Conservation (phyloP, 176 grass and related monocot genomes). For the Oryza rufipogon region DNA sequence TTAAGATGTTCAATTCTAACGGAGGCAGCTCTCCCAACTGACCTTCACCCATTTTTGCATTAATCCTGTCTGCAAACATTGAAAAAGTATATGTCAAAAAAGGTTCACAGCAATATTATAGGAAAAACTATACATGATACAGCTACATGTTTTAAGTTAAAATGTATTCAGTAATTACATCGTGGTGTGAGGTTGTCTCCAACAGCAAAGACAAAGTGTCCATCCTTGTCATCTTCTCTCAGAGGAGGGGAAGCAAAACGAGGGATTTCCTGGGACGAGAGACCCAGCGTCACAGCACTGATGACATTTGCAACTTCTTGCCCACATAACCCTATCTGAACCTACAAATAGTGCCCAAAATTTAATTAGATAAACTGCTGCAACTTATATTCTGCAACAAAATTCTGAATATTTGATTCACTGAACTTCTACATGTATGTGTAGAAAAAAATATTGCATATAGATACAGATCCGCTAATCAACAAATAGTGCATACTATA, state of each 20-base stretch:
- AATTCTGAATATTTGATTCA: neutral
- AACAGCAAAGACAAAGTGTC: conserved; percentile 87
- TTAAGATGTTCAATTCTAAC: neutral
- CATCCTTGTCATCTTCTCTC: conserved; percentile 96
- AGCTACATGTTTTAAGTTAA: neutral
- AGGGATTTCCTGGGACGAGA: conserved; percentile 45
- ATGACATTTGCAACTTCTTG: conserved; percentile 69
- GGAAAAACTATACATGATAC: neutral
- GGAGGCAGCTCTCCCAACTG: conserved; percentile 24
- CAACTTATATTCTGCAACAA: neutral
- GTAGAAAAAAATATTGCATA: neutral
- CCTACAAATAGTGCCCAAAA: conserved; percentile 41
- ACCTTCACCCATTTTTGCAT: conserved; percentile 98
- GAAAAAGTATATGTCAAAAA: neutral
- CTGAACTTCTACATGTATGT: neutral
- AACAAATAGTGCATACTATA: neutral
- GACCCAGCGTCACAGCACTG: conserved; percentile 50
- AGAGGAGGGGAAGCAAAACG: conserved; percentile 64
- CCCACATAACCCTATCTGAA: conserved; percentile 78
- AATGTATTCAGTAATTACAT: conserved; percentile 60
- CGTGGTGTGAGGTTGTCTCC: conserved; percentile 91
- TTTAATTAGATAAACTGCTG: neutral
- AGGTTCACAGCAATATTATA: neutral
- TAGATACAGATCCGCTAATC: neutral
- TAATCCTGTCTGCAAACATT: conserved; percentile 72